Evolutionary conservation across 1,284 basidiomycete species (phyloP).

Genomic region (Ustilago sp.): DNA sequence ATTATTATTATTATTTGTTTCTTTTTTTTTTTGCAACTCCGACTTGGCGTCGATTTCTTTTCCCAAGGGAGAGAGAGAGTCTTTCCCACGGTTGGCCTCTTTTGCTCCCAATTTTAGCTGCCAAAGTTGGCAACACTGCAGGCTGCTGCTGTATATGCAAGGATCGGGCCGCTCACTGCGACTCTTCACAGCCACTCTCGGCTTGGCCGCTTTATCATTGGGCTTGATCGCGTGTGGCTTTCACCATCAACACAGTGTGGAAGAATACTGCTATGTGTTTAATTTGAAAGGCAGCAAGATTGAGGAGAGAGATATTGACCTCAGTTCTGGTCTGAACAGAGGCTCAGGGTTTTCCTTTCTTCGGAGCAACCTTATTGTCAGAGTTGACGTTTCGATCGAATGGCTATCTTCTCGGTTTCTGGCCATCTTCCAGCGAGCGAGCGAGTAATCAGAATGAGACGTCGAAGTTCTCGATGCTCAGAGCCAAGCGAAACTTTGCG

Average conservation of each 20-base stretch:
- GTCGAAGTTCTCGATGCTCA: neutral
- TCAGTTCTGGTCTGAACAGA: no score
- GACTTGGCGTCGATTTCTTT: neutral
- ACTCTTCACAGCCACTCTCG: constrained; percentile 1
- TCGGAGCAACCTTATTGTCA: no score
- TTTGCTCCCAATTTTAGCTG: neutral
- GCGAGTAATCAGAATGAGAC: neutral
- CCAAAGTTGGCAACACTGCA: neutral
- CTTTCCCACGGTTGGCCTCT: constrained; percentile 6
- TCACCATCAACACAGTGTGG: neutral
- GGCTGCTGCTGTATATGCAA: neutral
- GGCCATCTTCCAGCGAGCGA: neutral
- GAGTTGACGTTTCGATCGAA: neutral
- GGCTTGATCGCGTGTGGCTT: neutral
- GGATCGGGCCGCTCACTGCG: neutral
- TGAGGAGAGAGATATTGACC: neutral
- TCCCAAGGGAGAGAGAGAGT: neutral
- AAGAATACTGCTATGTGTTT: no score
- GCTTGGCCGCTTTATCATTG: neutral
- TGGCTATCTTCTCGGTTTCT: neutral
- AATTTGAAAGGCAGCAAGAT: neutral
- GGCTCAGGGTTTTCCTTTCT: no score
- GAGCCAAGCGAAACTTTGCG: neutral
- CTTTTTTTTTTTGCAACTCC: neutral
- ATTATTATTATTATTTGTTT: neutral